Percentiles rank a stretch among this genome's conserved stretches.
phyloP scores from a whole-genome alignment of 345 rosid species.

The Citrus glauca region DNA sequence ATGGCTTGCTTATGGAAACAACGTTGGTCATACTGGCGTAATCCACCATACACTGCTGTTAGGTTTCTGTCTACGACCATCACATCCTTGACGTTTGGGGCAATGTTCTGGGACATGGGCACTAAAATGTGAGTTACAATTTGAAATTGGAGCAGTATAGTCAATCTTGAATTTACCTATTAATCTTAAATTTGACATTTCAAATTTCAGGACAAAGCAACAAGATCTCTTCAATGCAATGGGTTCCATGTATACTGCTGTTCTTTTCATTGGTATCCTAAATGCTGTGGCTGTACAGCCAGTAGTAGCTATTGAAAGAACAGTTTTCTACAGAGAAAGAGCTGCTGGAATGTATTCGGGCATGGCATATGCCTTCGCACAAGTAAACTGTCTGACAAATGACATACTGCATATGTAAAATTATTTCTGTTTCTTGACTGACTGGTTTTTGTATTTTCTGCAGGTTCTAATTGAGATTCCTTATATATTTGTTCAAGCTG shows the following conservation, averaged over 20 bases:
- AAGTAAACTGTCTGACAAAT: neutral
- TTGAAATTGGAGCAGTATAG: neutral
- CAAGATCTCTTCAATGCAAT: neutral
- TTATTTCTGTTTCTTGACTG: neutral
- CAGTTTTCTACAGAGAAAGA: neutral
- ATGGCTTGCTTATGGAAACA: conserved; percentile 51
- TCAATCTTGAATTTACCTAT: neutral
- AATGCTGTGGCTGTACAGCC: neutral
- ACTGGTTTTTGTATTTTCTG: conserved; percentile 4
- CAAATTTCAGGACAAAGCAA: neutral
- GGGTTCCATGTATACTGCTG: neutral
- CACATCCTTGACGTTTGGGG: conserved; percentile 34
- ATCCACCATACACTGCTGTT: conserved; percentile 41
- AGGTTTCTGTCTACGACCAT: conserved; percentile 33
- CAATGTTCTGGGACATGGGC: conserved; percentile 44
- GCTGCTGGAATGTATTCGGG: neutral
- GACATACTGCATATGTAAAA: neutral
- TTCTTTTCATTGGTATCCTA: neutral
- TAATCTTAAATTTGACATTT: neutral
- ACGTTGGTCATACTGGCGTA: conserved; percentile 46
- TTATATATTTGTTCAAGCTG: conserved; percentile 65
- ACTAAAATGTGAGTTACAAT: conserved; percentile 27
- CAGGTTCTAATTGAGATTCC: conserved; percentile 76
- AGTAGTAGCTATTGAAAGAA: neutral
- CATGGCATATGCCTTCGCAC: neutral